Base-by-base conservation (phyloP, 176 grass and related monocot species). In the Coix lacrymajobi region DNA sequence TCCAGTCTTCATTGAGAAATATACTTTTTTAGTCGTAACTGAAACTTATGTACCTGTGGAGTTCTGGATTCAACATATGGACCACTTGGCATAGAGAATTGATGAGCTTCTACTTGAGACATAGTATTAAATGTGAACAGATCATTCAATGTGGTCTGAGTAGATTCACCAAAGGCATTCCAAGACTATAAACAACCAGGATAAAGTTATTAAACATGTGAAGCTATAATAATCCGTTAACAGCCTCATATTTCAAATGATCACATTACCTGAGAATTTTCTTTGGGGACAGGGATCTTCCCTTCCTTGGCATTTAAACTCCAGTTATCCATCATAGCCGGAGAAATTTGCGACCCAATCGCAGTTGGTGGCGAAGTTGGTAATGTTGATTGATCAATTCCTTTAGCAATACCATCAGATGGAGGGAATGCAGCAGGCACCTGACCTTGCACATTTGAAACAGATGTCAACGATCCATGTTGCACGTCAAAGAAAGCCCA, bases 401-500 rank as follows among this genome's bases (percentile, higher is more conserved):
- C 74, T 62, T 82, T 82, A 73, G 85, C 36, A 74, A 81, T 70
- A 51, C 56, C 74, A 81, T 66, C 81, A 76, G 73, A 82, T 65
- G 70, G 76, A 83, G 89, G 74, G 26, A 82, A 56, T 76, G 79
- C 32, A 84, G 78, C 39, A 56, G 89, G 26, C 39, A 76, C 62
- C 61, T 77, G 76, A 79, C 62, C 58, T 79, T 80, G 77, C 71
- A 75, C 24, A 77, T 85, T 86, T 67, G 84, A 62, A 85, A 83
- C 66, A 56, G 80, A 69, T 34, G 74, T 83, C 71, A 60, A 43
- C 36, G 70, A 46, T 82, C 71, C 74, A 77, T 85, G 78, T 62
- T 87, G 86, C 83, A 80, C 60, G 70, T 85, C 89, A 71, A 98
- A 95, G 45, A 87, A 95, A 83, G 96, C 93, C 96, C 96, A 98